phyloP scores from a whole-genome alignment of 768 basidiomycete species.

The Chalciporus pseudorubinellus region DNA sequence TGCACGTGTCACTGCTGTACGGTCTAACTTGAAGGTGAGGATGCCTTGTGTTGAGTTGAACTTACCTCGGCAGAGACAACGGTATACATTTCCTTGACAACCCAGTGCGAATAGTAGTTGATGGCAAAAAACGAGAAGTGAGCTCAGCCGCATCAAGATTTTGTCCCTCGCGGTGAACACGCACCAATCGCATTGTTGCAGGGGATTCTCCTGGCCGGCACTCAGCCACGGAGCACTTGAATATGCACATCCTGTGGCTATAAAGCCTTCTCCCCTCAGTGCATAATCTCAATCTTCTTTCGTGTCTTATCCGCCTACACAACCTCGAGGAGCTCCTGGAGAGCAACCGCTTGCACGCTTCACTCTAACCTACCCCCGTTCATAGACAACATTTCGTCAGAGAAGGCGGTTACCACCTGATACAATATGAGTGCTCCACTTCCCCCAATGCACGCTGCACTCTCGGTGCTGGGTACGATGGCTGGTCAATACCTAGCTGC shows the following conservation, averaged over 20 bases:
- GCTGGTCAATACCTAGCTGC: slow-evolving; percentile 36
- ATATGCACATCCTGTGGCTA: slow-evolving; percentile 16
- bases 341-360: slow-evolving; percentile 19
- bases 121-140: slow-evolving; percentile 9
- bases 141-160: slow-evolving; percentile 14
- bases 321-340: slow-evolving; percentile 28
- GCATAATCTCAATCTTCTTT: slow-evolving; percentile 35
- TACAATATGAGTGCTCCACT: slow-evolving; percentile 28
- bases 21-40: slow-evolving; percentile 5
- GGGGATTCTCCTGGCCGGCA: slow-evolving; percentile 1
- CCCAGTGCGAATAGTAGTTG: slow-evolving; percentile 4
- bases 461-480: slow-evolving; percentile 36
- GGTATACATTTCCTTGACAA: not conserved
- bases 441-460: slow-evolving; percentile 36
- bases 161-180: slow-evolving; percentile 32
- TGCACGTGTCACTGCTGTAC: slow-evolving; percentile 18
- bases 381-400: slow-evolving; percentile 7
- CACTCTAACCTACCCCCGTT: not conserved
- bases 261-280: slow-evolving; percentile 21
- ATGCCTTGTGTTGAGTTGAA: slow-evolving; percentile 15
- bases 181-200: slow-evolving; percentile 28
- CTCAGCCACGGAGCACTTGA: slow-evolving; percentile 10
- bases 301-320: slow-evolving; percentile 39
- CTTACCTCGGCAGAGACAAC: slow-evolving; percentile 17
- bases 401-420: slow-evolving; percentile 10